Base-by-base conservation (phyloP, 1,284 basidiomycete genomes). In the Trichosporon coremiiforme region DNA sequence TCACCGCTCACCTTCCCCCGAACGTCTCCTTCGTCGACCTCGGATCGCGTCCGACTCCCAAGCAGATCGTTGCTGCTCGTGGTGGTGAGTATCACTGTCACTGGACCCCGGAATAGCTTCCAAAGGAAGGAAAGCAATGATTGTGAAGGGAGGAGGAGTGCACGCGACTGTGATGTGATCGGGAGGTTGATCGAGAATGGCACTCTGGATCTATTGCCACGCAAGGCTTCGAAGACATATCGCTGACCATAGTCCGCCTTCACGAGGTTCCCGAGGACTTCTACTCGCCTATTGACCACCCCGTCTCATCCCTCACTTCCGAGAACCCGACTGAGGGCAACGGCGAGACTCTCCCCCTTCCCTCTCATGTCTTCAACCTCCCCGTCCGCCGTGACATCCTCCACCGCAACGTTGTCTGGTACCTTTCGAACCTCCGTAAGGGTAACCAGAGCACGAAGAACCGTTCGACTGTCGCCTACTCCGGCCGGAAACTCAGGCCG, bases 381-480 rank as follows among this genome's bases (percentile, higher is more conserved):
- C 91, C 92, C 36, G 89, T 96, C 57, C 91, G 96, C 66, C 88
- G 90, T 22, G 95, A 98, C 80, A 92, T 99, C 71, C 89, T 99
- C 10, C 96, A 99, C 83, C 88, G 94, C 68, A 96, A 95, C 77
- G 91, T 95, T 50, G 89, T 93, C 9, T 94, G 97, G 80, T 89
- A 97, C 82, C 90, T 92, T 35, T 93, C 97, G 76, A 88, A 89
- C 7, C 87, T 95, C 55, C 91, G 96, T 38, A 90, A 93, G 76
- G 83, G 82, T 4, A 79, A 78, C 22, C 79, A 79, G 73, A 75
- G 71, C 10, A 98, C 95, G 33, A 98, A 98, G 85, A 94, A 91
- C 45, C 90, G 97, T 68, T 89, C 88, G 33, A 94, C 98, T 80
- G 94, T 98, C 12, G 87, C 88, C 36, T 94, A 92, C 66, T 96